Percentiles rank a stretch among this genome's conserved stretches.
Conservation (phyloP, 192 early-diverging fungal species). For the Gaertneriomyces sp. region DNA sequence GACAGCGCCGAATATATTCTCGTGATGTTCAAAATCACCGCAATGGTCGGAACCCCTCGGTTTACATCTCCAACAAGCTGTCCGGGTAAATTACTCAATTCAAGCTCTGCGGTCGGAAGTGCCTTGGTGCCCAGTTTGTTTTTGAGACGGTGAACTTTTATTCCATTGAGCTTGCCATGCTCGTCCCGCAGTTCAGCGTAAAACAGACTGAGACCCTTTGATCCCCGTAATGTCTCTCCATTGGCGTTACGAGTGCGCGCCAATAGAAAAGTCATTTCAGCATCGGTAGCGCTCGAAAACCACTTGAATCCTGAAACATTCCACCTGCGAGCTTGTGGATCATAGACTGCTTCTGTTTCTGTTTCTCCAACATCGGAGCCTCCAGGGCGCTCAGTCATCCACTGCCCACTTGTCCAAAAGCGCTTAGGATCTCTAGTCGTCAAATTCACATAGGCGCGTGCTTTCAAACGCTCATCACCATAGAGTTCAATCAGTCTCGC, state of each 20-base stretch:
- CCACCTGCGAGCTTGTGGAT: conserved; percentile 33
- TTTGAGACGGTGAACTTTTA: conserved; percentile 66
- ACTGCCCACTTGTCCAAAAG: conserved; percentile 70
- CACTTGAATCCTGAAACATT: conserved; percentile 65
- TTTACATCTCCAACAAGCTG: conserved; percentile 49
- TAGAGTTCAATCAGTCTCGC: conserved; percentile 60
- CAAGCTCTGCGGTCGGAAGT: conserved; percentile 69
- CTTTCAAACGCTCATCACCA: conserved; percentile 52
- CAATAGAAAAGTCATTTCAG: conserved; percentile 64
- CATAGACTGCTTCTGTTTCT: conserved; percentile 59
- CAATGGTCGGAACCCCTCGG: conserved; percentile 60
- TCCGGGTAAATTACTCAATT: conserved; percentile 44
- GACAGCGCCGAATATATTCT: conserved; percentile 57
- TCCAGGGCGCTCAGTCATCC: conserved; percentile 75
- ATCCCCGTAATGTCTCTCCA: conserved; percentile 32
- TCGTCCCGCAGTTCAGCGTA: conserved; percentile 53
- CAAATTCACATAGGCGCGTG: conserved; percentile 38
- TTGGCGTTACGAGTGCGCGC: conserved; percentile 54
- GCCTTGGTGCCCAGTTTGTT: conserved; percentile 69
- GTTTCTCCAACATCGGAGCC: conserved; percentile 63
- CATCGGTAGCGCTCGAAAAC: conserved; percentile 70
- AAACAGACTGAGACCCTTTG: conserved; percentile 61
- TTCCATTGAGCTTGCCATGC: conserved; percentile 55
- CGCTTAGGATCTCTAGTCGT: conserved; percentile 54
- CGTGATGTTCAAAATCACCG: conserved; percentile 68